Evolutionary conservation across 495 filamentous ascomycete genomes (phyloP), one percentile per base, ranked within the genome.

Genomic region (Amphirosellinia nigrospora): DNA sequence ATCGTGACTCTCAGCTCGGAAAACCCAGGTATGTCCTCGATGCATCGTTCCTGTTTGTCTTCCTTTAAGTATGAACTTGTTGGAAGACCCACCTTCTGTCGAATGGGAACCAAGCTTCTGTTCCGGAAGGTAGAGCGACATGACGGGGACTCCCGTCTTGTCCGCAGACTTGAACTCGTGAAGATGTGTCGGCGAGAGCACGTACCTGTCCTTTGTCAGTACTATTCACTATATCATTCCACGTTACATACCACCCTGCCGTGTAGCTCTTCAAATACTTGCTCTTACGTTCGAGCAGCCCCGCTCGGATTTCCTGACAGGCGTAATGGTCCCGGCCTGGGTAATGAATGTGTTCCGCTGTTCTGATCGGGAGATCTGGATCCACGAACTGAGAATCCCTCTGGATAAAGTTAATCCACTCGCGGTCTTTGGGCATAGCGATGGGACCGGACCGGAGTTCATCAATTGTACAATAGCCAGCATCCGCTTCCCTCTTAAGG

Each of bases 231-330:
- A 39, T 43, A 48, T 26, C 15, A 61, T 53, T 38, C 69, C 56
- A 68, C 59, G 65, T 66, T 38, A 82, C 90, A 81, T 85, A 96
- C 96, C 96, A 99, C 80, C 96, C 96, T 30, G 95, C 92, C 3
- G 94, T 94, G 79, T 97, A 99, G 76, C 94, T 97, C 86, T 98
- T 99, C 50, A 99, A 83, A 79, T 98, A 99, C 77, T 98, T 99
- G 86, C 92, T 96, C 88, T 98, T 99, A 58, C 96, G 91, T 83
- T 99, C 96, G 64, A 99, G 84, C 82, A 97, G 90, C 1, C 96
- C 96, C 7, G 92, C 92, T 59, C 93, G 86, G 41, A 99, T 90
- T 75, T 97, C 96, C 64, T 90, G 88, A 39, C 93, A 93, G 46
- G 94, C 91, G 62, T 92, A 91, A 78, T 97, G 93, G 75, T 97